Conservation (phyloP, 345 rosid genomes). For the Populus euphratica region DNA sequence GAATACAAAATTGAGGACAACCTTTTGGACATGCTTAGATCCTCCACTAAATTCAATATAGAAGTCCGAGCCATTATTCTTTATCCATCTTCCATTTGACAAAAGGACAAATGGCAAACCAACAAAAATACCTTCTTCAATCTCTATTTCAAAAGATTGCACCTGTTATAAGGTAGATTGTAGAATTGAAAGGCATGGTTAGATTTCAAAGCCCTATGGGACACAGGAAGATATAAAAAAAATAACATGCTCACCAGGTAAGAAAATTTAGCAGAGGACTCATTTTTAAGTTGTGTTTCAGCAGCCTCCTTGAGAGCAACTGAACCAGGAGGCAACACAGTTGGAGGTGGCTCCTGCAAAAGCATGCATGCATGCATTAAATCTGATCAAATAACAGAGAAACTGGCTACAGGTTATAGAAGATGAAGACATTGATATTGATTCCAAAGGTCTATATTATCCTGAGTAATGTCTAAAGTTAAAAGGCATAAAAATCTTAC, state of each 20-base stretch:
- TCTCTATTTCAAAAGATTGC: conserved; percentile 64
- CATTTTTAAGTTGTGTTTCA: conserved; percentile 50
- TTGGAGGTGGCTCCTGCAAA: conserved; percentile 78
- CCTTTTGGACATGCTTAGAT: conserved; percentile 67
- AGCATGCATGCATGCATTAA: conserved; percentile 21
- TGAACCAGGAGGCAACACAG: conserved; percentile 70
- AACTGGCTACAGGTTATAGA: conserved; percentile 12
- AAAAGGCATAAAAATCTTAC: conserved; percentile 45
- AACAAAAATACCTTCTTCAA: conserved; percentile 61
- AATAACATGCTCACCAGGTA: conserved; percentile 48
- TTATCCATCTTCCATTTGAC: conserved; percentile 76
- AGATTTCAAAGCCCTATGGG: conserved; percentile 12
- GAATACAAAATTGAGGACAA: conserved; percentile 29
- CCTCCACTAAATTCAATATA: conserved; percentile 57
- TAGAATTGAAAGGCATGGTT: background rate
- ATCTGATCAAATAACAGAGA: conserved; percentile 15
- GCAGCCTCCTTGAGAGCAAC: conserved; percentile 51
- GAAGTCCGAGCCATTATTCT: conserved; percentile 68
- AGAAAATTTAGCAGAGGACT: conserved; percentile 45
- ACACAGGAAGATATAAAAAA: conserved; percentile 5
- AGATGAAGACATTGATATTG: conserved; percentile 10
- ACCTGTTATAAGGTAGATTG: conserved; percentile 48
- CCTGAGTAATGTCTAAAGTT: background rate
- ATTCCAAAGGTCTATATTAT: conserved; percentile 10
- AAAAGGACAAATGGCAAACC: conserved; percentile 95